Conservation (phyloP, 768 basidiomycete species). For the Pleurotus salmoneostramineus region DNA sequence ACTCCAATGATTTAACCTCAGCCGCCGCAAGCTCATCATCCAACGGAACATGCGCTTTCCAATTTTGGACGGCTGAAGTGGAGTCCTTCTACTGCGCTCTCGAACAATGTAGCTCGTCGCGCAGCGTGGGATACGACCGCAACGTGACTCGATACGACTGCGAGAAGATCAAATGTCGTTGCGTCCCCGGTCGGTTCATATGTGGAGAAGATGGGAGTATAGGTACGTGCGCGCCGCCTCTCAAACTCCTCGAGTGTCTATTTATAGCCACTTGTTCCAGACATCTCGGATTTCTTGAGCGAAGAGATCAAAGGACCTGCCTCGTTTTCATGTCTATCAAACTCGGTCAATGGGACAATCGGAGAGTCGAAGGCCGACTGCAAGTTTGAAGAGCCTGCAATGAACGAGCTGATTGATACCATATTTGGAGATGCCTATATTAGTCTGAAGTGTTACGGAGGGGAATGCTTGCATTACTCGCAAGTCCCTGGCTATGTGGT, state of each 20-base stretch:
- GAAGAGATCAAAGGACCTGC: constrained; percentile 93
- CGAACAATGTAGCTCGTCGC: constrained; percentile 56
- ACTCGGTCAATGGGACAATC: not conserved
- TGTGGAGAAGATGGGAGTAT: constrained; percentile 95
- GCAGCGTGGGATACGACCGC: constrained; percentile 46
- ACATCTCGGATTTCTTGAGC: constrained; percentile 89
- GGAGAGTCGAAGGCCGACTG: constrained; percentile 60
- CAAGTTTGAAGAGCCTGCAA: constrained; percentile 91
- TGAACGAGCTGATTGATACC: constrained; percentile 92
- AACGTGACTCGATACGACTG: constrained; percentile 81
- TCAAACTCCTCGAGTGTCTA: not conserved
- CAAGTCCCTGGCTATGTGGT: constrained; percentile 93
- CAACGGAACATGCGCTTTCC: constrained; percentile 77
- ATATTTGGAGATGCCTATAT: constrained; percentile 94
- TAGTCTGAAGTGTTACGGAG: constrained; percentile 79
- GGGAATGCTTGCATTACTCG: constrained; percentile 91
- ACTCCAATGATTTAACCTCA: not conserved
- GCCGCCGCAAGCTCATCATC: constrained; percentile 34
- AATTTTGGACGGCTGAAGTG: constrained; percentile 95
- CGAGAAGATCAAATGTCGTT: constrained; percentile 82
- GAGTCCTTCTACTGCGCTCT: constrained; percentile 97
- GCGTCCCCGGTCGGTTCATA: constrained; percentile 91
- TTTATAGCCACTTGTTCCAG: constrained; percentile 29
- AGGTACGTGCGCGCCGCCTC: constrained; percentile 45
- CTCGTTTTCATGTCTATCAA: constrained; percentile 61